Evolutionary conservation across 192 early-diverging fungal genomes (phyloP), one percentile per base, ranked within the genome.

Genomic region (Gigaspora rosea): DNA sequence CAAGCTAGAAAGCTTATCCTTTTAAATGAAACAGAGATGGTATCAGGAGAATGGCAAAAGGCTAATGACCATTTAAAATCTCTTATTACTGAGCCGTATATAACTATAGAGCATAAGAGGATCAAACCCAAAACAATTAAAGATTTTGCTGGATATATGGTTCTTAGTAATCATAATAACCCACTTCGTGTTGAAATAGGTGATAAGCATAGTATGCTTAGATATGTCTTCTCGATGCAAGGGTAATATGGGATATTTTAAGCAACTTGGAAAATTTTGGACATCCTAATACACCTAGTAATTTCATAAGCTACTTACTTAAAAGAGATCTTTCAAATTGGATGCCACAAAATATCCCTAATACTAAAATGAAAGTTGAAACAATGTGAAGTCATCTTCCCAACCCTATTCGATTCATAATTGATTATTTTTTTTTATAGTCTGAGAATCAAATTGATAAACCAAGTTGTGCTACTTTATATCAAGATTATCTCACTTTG

Each of bases 81-180:
- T 6, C 41, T 41, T 41, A 41, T 41, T 7, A 41, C 64, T 35
- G 36, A 66, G 33, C 6, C 33, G 8, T 66, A 66, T 13, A 35
- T 66, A 66, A 46, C 64, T 27, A 36, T 66, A 0, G 64, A 66
- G 2, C 36, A n/a, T n/a, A 66, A 66, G 33, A 32, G 64, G 0
- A 32, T 66, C 2, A 6, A 66, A 36, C 33, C 64, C 0, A 66
- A 66, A 36, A 9, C 10, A 0, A 32, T 66, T 35, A 66, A 66
- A 46, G 64, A 66, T 66, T 66, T 35, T 66, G 64, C 64, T 33
- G 33, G 27, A 66, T 66, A 35, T 66, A 36, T 66, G 12, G 9
- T 66, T 8, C 33, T 66, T 35, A 66, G 64, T 36, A 66, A 66
- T 6, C 64, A 66, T 36, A 36, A 66, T 33, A 0, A 0, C 64